Base-by-base conservation (phyloP, 2,329 filamentous ascomycete species). In the Fusarium sp. region DNA sequence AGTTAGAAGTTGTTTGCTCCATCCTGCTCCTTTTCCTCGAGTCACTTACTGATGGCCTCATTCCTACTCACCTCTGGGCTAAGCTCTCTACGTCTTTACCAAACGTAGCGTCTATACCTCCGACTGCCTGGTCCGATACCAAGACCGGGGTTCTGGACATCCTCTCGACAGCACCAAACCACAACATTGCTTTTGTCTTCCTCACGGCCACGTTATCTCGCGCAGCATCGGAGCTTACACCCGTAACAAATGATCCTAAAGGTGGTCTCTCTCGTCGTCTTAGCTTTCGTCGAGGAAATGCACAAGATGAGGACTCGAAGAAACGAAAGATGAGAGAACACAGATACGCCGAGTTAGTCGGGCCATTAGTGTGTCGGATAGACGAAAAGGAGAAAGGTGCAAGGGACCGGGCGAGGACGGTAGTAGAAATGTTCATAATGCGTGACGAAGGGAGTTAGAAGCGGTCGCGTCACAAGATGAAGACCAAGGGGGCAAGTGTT, bases 121-220 rank as follows among this genome's bases (percentile, higher is more conserved):
- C 58, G n/a, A 47, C 70, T 6, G 70, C 74, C 3, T 80, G 78
- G 77, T 59, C 77, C 22, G 81, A 87, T 40, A 81, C 83, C 71
- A 88, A 87, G 76, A 80, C 80, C 0, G 76, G 81, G 5, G 79
- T 96, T 3, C 87, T 97, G 8, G 95, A 98, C 71, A 86, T 91
- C 4, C 85, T 98, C 4, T 87, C 91, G 0, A 83, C 87, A 3
- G 86, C 89, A 0, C 92, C 94, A 0, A 91, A 91, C 52, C 92
- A 97, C 80, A 96, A 94, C 77, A 95, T 97, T 59, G 92, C 92
- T 0, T 97, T 98, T 76, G 92, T 97, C 4, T 94, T 98, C 70
- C 83, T 98, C 18, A 93, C 91, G 0, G 90, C 92, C 11, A 95
- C 94, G 80, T 85, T 98, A 1, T 81, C 84, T 4, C 83, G 85